These are phyloP conservation scores for Ascoidea asiatica DNA, from an alignment of 805 yeast species.

Conservation along the genomic window DNA sequence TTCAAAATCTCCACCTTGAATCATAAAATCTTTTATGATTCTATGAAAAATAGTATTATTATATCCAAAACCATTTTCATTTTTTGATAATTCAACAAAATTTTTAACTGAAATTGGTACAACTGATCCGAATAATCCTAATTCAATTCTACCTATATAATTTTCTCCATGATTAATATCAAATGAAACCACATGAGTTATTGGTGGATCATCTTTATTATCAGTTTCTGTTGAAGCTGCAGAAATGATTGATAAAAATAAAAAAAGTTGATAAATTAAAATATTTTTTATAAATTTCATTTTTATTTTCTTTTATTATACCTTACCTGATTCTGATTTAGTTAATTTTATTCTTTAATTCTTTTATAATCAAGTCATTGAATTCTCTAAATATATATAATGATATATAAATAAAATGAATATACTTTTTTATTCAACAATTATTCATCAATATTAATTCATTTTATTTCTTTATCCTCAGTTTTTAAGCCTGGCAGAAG, in stretches of 20 bases:
- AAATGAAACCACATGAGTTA: slow-evolving; percentile 32
- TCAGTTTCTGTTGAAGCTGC: not conserved
- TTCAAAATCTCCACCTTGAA: slow-evolving; percentile 83
- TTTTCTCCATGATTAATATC: slow-evolving; percentile 21
- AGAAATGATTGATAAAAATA: not conserved
- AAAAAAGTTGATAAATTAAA: too few relatives aligned
- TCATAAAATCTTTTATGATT: slow-evolving; percentile 58
- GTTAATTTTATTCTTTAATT: too few relatives aligned
- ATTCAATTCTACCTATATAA: slow-evolving; percentile 28
- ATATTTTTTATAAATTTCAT: too few relatives aligned
- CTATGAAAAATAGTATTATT: slow-evolving; percentile 57
- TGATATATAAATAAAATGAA: too few relatives aligned
- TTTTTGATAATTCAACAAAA: slow-evolving; percentile 36
- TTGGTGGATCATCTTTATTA: slow-evolving; percentile 27
- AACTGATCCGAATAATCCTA: slow-evolving; percentile 54
- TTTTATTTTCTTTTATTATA: too few relatives aligned
- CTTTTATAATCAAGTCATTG: too few relatives aligned
- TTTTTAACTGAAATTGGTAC: slow-evolving; percentile 53
- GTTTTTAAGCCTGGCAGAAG: too few relatives aligned
- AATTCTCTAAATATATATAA: too few relatives aligned
- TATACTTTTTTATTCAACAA: too few relatives aligned
- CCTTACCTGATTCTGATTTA: too few relatives aligned
- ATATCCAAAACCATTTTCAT: slow-evolving; percentile 33
- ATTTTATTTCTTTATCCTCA: too few relatives aligned
- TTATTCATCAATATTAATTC: too few relatives aligned